Conservation (phyloP, 371 early-diverging fungal species). For the Conidiobolus incongruus region DNA sequence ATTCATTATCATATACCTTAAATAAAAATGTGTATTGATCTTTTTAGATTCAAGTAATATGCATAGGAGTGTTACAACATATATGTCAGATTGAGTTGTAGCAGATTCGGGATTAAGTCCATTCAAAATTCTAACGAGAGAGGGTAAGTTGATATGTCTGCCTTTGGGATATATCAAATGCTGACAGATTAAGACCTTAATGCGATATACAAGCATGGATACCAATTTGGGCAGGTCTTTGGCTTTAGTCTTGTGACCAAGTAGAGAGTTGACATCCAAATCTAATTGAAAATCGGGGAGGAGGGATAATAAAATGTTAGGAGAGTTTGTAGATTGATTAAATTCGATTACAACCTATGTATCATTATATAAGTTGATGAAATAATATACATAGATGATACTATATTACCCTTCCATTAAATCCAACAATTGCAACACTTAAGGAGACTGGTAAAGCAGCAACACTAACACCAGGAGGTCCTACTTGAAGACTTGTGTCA, state of each 20-base stretch:
- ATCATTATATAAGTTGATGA: neutral
- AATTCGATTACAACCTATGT: conserved; percentile 27
- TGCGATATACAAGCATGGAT: conserved; percentile 45
- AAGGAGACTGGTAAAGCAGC: conserved; percentile 82
- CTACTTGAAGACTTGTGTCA: conserved; percentile 62
- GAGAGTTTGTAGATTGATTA: conserved; percentile 13
- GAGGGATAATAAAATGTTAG: conserved; percentile 29
- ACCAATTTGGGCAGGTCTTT: conserved; percentile 84
- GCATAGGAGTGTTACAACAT: no score
- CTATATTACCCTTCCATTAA: conserved; percentile 56
- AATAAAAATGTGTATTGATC: no score
- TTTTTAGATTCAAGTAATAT: no score
- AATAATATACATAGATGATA: neutral
- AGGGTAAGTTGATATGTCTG: neutral
- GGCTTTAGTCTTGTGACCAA: conserved; percentile 82
- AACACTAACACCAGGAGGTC: conserved; percentile 67
- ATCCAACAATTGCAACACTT: conserved; percentile 51
- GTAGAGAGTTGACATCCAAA: conserved; percentile 59
- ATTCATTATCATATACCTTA: no score
- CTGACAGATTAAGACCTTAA: conserved; percentile 42
- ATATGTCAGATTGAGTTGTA: no score
- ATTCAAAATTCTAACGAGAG: no score
- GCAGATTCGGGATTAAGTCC: no score
- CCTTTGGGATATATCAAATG: conserved; percentile 30
- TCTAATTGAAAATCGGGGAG: conserved; percentile 57